phyloP scores from a whole-genome alignment of 2,329 filamentous ascomycete species.

The Diaporthe eres region DNA sequence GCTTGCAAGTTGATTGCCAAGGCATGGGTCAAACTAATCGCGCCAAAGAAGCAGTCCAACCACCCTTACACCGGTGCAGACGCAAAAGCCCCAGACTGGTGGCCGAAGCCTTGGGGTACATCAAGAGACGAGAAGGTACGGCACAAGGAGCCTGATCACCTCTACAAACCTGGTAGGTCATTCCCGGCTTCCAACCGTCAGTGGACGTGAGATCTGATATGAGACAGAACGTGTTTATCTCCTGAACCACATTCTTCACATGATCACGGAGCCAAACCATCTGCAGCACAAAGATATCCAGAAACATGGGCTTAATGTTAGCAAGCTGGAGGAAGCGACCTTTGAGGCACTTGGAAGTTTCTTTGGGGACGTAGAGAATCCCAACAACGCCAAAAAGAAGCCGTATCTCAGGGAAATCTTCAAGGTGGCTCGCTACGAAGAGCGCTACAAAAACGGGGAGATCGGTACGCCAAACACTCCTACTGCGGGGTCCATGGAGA shows the following conservation, averaged over 20 bases:
- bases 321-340: conserved; percentile 71
- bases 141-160: conserved; percentile 82
- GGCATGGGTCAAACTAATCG: conserved; percentile 81
- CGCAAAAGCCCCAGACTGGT: conserved; percentile 75
- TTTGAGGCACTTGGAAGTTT: conserved; percentile 71
- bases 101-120: conserved; percentile 70
- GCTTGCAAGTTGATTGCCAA: conserved; percentile 81
- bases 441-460: conserved; percentile 68
- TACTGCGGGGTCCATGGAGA: background rate
- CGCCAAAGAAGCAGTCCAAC: conserved; percentile 83
- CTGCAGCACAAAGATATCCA: conserved; percentile 66
- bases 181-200: background rate
- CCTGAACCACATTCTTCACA: conserved; percentile 71
- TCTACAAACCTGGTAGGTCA: conserved; percentile 63
- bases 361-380: conserved; percentile 69
- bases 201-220: conserved; percentile 32
- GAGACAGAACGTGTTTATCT: conserved; percentile 70
- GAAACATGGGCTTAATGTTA: conserved; percentile 67
- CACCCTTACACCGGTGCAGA: conserved; percentile 79
- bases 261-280: conserved; percentile 66
- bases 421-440: conserved; percentile 70
- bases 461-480: conserved; percentile 62
- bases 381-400: conserved; percentile 68
- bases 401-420: conserved; percentile 73
- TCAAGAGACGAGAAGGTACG: conserved; percentile 69